These are phyloP conservation scores for Penicillium corylophilum DNA, from an alignment of 2,329 filamentous ascomycete species.

Conservation along the genomic window DNA sequence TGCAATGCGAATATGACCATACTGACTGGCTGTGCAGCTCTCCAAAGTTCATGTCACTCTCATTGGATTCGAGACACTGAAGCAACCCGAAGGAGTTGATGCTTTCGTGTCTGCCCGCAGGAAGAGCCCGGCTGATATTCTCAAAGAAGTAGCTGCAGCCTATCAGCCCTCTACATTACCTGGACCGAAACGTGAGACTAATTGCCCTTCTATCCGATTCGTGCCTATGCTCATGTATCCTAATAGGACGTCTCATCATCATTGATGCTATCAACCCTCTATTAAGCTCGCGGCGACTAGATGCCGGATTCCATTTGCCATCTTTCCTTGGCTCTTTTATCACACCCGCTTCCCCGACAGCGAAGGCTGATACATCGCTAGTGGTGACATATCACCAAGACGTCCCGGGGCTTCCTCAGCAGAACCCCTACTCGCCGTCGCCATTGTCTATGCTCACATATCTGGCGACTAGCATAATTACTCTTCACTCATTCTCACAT, in stretches of 20 bases:
- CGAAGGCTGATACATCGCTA: conserved; percentile 58
- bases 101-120: conserved; percentile 64
- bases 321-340: conserved; percentile 70
- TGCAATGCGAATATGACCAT: background rate
- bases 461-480: conserved; percentile 84
- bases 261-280: conserved; percentile 77
- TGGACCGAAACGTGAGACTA: conserved; percentile 29
- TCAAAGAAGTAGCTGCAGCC: conserved; percentile 57
- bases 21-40: conserved; percentile 24
- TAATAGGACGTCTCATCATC: conserved; percentile 68
- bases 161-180: conserved; percentile 22
- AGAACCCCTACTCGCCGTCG: conserved; percentile 55
- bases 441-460: conserved; percentile 74
- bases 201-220: background rate
- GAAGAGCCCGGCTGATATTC: conserved; percentile 58
- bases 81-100: conserved; percentile 63
- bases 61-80: conserved; percentile 73
- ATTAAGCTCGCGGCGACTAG: conserved; percentile 35
- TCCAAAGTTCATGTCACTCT: conserved; percentile 70
- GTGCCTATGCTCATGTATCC: background rate
- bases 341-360: conserved; percentile 47
- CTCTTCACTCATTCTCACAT: conserved; percentile 70
- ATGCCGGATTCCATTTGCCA: conserved; percentile 58
- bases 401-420: conserved; percentile 57
- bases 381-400: conserved; percentile 82